Evolutionary conservation across 2,329 filamentous ascomycete species (phyloP), one percentile per base, ranked within the genome.

Genomic region (Pezicula neosporulosa): DNA sequence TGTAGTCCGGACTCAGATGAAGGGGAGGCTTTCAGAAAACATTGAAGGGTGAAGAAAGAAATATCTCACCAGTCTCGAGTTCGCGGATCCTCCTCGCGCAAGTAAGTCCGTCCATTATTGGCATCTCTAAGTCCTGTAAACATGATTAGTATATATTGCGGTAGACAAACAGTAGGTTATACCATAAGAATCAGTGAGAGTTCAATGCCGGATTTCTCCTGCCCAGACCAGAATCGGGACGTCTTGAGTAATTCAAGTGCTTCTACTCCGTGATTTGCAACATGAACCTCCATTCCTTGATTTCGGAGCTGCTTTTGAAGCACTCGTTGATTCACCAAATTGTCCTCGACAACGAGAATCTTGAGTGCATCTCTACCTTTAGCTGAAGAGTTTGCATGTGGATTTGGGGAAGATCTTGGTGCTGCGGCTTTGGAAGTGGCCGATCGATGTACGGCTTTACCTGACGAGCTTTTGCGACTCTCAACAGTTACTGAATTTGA

Each of bases 41-140:
- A 24, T 24, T 4, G 24, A 24, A 6, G 7, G 24, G 24, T 6
- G 24, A 24, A 48, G 75, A 71, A 18, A 76, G 72, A 42, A 87
- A 77, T 38, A 74, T 77, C 8, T 82, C 82, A 48, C 81, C 74
- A 45, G 70, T 71, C 65, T 92, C 86, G 16, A 89, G 72, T 53
- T 86, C 78, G 16, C 89, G 78, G 48, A 93, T 90, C 53, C 74
- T 80, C 39, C 78, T 76, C 12, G 87, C 84, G 56, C 87, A 90
- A 2, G 86, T 86, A 67, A 89, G 81, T 35, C 89, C 89, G 61
- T 92, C 87, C 88, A 91, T 91, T 41, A 90, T 78, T 1, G 88
- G 88, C 88, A 92, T 92, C 62, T 91, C 87, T 44, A 90, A 75
- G 63, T 92, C 89, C 37, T 39, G 19, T 13, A 39, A 16, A 6